These are phyloP conservation scores for Tetragonia tetragonoides DNA, from an alignment of 148 eudicot species.

Conservation along the genomic window DNA sequence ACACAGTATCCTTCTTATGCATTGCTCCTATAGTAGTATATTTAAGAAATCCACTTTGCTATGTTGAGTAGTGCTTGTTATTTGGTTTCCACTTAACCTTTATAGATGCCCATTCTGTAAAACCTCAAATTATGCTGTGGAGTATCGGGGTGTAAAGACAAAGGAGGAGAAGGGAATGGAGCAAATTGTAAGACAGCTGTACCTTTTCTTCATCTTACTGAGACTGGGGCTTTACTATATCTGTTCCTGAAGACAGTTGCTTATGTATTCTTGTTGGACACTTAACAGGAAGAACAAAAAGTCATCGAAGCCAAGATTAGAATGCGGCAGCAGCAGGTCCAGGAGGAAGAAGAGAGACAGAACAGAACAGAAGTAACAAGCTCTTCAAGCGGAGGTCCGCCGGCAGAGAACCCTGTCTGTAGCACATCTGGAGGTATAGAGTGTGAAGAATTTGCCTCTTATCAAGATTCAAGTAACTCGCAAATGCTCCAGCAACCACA, in stretches of 20 bases:
- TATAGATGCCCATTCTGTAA: constrained; percentile 95
- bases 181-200: constrained; percentile 72
- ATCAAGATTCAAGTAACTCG: constrained; percentile 40
- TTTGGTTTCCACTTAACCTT: constrained; percentile 44
- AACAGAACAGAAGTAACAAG: constrained; percentile 45
- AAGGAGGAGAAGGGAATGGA: constrained; percentile 90
- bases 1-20: constrained; percentile 83
- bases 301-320: constrained; percentile 99
- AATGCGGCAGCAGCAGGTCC: constrained; percentile 84
- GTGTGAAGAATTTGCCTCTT: constrained; percentile 51
- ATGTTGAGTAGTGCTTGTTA: not conserved
- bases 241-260: not conserved
- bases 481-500: constrained; percentile 45
- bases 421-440: constrained; percentile 62
- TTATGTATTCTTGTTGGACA: constrained; percentile 14
- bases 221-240: constrained; percentile 2
- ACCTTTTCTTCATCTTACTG: constrained; percentile 3
- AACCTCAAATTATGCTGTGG: constrained; percentile 91
- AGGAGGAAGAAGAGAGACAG: constrained; percentile 74
- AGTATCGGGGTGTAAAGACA: constrained; percentile 87
- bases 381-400: constrained; percentile 43
- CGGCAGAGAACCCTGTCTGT: constrained; percentile 44
- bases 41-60: not conserved
- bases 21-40: constrained; percentile 2
- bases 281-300: constrained; percentile 78